Evolutionary conservation across 148 eudicot genomes (phyloP).

Genomic region (Gaultheria prostrata): DNA sequence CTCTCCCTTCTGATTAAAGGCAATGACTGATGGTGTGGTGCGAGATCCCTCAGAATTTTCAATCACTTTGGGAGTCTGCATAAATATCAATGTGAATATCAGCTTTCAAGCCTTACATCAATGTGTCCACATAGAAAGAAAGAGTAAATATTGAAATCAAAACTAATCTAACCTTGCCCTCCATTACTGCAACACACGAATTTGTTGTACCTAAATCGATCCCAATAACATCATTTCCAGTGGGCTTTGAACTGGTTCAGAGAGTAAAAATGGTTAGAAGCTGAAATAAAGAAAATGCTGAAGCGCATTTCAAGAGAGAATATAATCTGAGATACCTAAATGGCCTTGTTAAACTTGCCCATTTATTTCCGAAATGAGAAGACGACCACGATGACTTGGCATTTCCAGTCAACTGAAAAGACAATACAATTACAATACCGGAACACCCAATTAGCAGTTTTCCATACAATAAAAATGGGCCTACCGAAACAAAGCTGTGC

Average conservation of each 20-base stretch:
- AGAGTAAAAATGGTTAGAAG: neutral
- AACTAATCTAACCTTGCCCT: conserved; percentile 69
- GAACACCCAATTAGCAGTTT: neutral
- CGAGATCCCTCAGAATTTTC: conserved; percentile 96
- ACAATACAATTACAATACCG: neutral
- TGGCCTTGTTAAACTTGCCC: conserved; percentile 61
- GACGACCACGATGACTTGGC: conserved; percentile 43
- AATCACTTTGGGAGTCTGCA: conserved; percentile 79
- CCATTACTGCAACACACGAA: conserved; percentile 95
- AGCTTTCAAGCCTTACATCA: neutral
- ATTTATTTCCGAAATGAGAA: conserved; percentile 50
- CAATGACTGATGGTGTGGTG: conserved; percentile 95
- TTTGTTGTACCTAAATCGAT: conserved; percentile 97
- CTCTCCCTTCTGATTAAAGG: conserved; percentile 79
- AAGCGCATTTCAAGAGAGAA: neutral
- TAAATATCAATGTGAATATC: neutral
- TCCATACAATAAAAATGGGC: neutral
- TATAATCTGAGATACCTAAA: conserved; percentile 52
- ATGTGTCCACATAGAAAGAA: neutral
- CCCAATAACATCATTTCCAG: conserved; percentile 92
- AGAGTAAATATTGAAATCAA: neutral
- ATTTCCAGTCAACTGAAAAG: conserved; percentile 59
- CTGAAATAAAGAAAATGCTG: neutral
- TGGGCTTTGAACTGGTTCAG: conserved; percentile 59
- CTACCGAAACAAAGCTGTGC: neutral